Evolutionary conservation across 1,284 basidiomycete genomes (phyloP), one percentile per base, ranked within the genome.

Genomic region (Ceratobasidium sp.): DNA sequence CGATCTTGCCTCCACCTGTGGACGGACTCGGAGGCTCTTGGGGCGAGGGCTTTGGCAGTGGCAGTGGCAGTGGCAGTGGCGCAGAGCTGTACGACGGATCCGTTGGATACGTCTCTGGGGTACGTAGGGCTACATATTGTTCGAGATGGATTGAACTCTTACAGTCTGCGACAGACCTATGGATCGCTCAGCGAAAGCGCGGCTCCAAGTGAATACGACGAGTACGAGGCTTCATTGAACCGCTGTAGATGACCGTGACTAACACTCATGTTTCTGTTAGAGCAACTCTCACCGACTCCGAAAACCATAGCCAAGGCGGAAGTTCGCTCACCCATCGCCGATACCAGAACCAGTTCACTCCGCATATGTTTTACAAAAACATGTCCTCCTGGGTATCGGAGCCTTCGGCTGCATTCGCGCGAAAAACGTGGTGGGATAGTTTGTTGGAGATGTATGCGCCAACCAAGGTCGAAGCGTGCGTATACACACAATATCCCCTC

Each of bases 341-440:
- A 30, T 53, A 30, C 30, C 26, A 46, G 18, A 48, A 26, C 21
- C 52, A 58, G 10, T 39, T 58, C 18, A 10, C 53, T 28, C 67
- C 43, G 21, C 26, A 43, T 34, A 41, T 57, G 53, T 59, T 46
- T 18, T 70, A 70, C 45, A 58, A 23, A 34, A 57, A 28, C 18
- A 32, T 23, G 18, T 30, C 53, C 21, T 30, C 53, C 30, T 70
- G 67, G 67, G 41, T 59, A 48, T 58, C 57, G 6, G 74, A 72
- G 34, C 75, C 75, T 39, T 70, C 71, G 8, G 65, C 73, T 32
- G 83, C 84, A 57, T 91, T 90, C 78, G 82, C 84, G 32, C 88
- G 89, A 65, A 87, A 89, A 81, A 87, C 87, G 39, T 92, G 91
- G 91, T 92, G 89, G 89, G 92, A 92, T 77, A 86, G 84, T 3